Base-by-base conservation (phyloP, 2,329 filamentous ascomycete genomes). In the Aureobasidium sp. region DNA sequence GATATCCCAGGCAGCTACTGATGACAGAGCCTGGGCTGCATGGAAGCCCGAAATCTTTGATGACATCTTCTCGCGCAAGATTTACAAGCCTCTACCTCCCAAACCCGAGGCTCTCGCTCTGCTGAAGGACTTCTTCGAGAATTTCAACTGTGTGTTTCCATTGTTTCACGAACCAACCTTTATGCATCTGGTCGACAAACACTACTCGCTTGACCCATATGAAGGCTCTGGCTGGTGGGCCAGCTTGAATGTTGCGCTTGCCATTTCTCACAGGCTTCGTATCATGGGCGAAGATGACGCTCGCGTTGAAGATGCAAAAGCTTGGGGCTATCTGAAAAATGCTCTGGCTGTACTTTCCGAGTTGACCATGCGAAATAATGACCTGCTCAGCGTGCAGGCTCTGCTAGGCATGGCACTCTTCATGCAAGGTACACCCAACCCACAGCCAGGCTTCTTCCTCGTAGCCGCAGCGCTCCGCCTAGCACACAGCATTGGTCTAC, bases 61-160 rank as follows among this genome's bases (percentile, higher is more conserved):
- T 55, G 93, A 97, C 72, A 84, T 99, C 22, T 97, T 97, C 76
- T 85, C 87, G 59, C 86, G 92, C 41, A 87, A 87, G 17, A 83
- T 96, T 31, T 97, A 93, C 79, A 88, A 88, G 64, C 87, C 86
- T 17, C 76, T 97, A 36, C 94, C 94, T 2, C 81, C 89, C 0
- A 95, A 95, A 74, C 81, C 86, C n/a, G 92, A 97, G 76, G 90
- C 91, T 0, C 75, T 95, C 64, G 95, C 91, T 1, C 78, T 97
- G 41, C 84, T 97, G 64, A 91, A 89, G 74, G 94, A 99, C 74
- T 99, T 88, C 71, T 99, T 99, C 68, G 90, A 96, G 70, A 97
- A 97, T 76, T 97, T 99, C 82, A 99, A 99, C 78, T 94, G 91
- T 84, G 93, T 97, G 84, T 96, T 97, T 71, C 94, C 94, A 6